Base-by-base conservation (phyloP, 129 eudicot species). In the Solidago caesia region DNA sequence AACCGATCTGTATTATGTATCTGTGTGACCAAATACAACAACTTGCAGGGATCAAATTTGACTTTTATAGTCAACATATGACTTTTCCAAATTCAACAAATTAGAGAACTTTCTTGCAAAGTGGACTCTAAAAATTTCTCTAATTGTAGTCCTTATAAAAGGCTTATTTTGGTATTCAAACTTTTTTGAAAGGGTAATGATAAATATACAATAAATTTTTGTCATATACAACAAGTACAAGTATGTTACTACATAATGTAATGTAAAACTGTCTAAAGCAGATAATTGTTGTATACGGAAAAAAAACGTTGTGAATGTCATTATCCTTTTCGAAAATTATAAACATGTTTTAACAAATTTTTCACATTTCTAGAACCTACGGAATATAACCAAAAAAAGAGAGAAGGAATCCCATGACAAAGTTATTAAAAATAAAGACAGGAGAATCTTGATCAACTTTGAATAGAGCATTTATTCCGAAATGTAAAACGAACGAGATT, bases 371-470 rank as follows among this genome's bases (percentile, higher is more conserved):
- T 21, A 21, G 0, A 21, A 21, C 21, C 21, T 21, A 21, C 21
- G 21, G 21, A 21, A 21, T 21, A 21, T 21, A 21, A 21, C 21
- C 21, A 21, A 21, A 21, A 21, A 21, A 21, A 21, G 21, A 21
- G 21, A 21, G 21, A 5, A 44, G 16, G 44, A 8, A 1, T 72
- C 25, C 11, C 13, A 39, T 43, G 7, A 45, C 46, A 59, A 43
- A 44, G 21, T 6, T 4, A 45, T 5, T 15, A 57, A 45, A 27
- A 72, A 45, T 42, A 59, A 7, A 8, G 16, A 58, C n/a, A 14
- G 67, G 45, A 21, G 57, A 58, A 59, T 58, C 68, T 58, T 59
- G 77, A 69, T 69, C 8, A 68, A 11, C 73, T 47, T 69, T 69
- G 2, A 45, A 27, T 44, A 27, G 68, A 73, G 68, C n/a, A 73